Conservation (phyloP, 1,284 basidiomycete species). For the Volvariella surrecta region DNA sequence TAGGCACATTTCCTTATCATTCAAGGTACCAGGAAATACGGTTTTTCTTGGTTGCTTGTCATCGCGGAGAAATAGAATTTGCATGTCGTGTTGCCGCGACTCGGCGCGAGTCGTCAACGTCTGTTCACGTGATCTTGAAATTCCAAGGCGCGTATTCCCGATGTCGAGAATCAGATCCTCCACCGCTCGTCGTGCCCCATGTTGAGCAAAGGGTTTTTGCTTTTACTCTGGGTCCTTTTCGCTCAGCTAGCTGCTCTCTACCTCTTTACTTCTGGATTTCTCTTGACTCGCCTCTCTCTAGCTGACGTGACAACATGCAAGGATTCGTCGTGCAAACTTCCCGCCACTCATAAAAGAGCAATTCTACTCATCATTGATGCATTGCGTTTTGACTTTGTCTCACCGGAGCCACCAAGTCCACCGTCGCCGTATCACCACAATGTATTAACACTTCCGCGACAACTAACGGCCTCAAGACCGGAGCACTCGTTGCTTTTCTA, state of each 20-base stretch:
- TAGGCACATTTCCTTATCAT: too few relatives aligned
- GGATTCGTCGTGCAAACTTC: slow-evolving; percentile 37
- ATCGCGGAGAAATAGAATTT: too few relatives aligned
- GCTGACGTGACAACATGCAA: slow-evolving; percentile 46
- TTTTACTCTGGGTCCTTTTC: slow-evolving; percentile 54
- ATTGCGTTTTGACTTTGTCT: slow-evolving; percentile 90
- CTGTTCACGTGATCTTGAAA: too few relatives aligned
- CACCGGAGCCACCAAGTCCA: slow-evolving; percentile 56
- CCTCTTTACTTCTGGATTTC: slow-evolving; percentile 85
- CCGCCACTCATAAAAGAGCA: slow-evolving; percentile 68
- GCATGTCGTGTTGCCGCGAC: too few relatives aligned
- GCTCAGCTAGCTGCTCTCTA: slow-evolving; percentile 59
- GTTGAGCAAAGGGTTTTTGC: slow-evolving; percentile 12
- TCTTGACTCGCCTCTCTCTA: slow-evolving; percentile 77
- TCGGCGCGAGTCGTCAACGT: too few relatives aligned
- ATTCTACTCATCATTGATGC: slow-evolving; percentile 90
- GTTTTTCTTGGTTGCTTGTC: too few relatives aligned
- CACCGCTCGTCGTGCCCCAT: too few relatives aligned
- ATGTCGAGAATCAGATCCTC: too few relatives aligned
- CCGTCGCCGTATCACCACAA: slow-evolving; percentile 73
- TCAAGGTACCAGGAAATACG: too few relatives aligned
- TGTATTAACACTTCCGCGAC: slow-evolving; percentile 70
- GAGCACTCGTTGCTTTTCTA: slow-evolving; percentile 80
- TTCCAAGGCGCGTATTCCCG: too few relatives aligned
- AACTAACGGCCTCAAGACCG: slow-evolving; percentile 58